Evolutionary conservation across 305 asterid genomes (phyloP), one percentile per base, ranked within the genome.

Genomic region (Plantago lanceolata): DNA sequence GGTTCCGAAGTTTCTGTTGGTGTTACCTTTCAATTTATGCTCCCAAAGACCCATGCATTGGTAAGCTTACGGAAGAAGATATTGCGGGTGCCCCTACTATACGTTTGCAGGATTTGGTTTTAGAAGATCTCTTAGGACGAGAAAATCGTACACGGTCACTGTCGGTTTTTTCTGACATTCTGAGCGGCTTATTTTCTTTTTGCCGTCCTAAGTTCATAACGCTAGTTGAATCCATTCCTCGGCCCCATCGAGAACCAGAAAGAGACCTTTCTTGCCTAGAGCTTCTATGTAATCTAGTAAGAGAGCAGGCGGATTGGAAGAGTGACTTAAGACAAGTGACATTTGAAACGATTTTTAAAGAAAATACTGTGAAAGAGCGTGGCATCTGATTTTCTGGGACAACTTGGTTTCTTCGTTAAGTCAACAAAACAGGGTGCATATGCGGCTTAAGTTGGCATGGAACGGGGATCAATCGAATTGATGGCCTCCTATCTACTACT

Each of bases 131-230:
- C n/a, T 50, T 51, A 8, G 33, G 2, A 51, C 1, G 0, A 9
- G 14, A 19, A 7, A 11, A 29, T 20, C 4, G 13, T 1, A 11
- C 31, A 11, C 31, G 8, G n/a, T 8, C 57, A 11, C 57, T 19
- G 2, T 5, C 55, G 24, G 14, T 19, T 11, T 8, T 51, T 51
- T 19, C 29, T 19, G 0, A 19, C 5, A 12, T 51, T 19, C 5
- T 51, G 29, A 51, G 29, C n/a, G 57, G 57, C 20, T 19, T 51
- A 51, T 51, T 51, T 51, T 51, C 31, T 19, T 18, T 28, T 51
- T 51, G 57, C 19, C 31, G 57, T 19, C 29, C 57, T 8, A 19
- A 51, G n/a, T 51, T 51, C 57, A 51, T 51, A 19, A 51, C 57
- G 29, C 16, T 51, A 51, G 14, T 14, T 19, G 57, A 50, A 49